A percentile compares a stretch with the other conserved stretches of the same genome.
phyloP scores from a whole-genome alignment of 2,329 filamentous ascomycete genomes.

The Clonostachys solani region DNA sequence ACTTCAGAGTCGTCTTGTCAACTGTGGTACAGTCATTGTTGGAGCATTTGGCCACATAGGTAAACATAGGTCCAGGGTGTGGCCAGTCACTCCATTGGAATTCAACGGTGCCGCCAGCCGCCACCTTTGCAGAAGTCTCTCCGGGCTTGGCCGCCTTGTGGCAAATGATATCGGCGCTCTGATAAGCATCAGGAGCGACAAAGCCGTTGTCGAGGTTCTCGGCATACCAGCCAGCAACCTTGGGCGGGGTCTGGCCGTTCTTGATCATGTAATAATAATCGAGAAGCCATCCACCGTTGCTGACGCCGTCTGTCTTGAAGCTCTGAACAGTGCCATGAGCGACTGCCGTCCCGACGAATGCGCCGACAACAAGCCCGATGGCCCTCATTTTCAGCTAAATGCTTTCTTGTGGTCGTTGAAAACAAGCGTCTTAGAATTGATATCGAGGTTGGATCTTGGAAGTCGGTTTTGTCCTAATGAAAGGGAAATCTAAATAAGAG shows the following conservation, averaged over 20 bases:
- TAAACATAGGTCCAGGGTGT: constrained; percentile 26
- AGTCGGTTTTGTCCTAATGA: too few species aligned
- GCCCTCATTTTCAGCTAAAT: too few species aligned
- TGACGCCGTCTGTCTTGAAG: constrained; percentile 19
- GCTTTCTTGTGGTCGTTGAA: too few species aligned
- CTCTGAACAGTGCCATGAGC: constrained; percentile 13
- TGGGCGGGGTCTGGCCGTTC: constrained; percentile 11
- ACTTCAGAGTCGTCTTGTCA: constrained; percentile 25
- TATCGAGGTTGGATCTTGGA: too few species aligned
- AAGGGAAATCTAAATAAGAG: too few species aligned
- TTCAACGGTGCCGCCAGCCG: constrained; percentile 28
- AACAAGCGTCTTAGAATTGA: too few species aligned
- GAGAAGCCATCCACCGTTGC: constrained; percentile 20
- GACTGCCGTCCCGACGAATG: constrained; percentile 9
- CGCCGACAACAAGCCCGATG: not conserved
- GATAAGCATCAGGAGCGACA: constrained; percentile 31
- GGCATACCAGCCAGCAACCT: constrained; percentile 26
- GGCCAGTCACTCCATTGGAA: constrained; percentile 35
- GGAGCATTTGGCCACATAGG: constrained; percentile 28
- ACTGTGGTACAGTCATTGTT: constrained; percentile 28
- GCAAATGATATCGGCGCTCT: constrained; percentile 35
- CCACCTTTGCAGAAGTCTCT: constrained; percentile 23
- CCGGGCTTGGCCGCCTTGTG: constrained; percentile 33
- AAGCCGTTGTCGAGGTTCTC: constrained; percentile 42
- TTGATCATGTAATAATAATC: constrained; percentile 2